These are phyloP conservation scores for button mushroom (Agaricus bisporus) DNA, from an alignment of 768 basidiomycete species.

Conservation along the genomic window DNA sequence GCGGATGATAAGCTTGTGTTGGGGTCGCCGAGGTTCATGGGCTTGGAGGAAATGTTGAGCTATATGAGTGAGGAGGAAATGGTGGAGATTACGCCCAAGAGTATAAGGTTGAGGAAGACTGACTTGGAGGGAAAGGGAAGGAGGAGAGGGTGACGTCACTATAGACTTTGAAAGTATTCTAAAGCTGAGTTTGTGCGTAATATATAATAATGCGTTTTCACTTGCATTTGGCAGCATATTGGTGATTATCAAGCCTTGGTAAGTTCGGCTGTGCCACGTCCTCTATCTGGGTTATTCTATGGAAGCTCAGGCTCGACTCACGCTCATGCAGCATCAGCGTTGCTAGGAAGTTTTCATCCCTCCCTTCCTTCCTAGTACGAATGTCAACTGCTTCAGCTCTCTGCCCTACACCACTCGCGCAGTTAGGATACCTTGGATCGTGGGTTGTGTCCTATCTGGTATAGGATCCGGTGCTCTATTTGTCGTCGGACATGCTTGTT, in stretches of 20 bases:
- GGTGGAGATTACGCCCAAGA: conserved; percentile 40
- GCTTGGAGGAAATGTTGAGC: conserved; percentile 38
- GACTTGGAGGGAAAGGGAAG: conserved; percentile 12
- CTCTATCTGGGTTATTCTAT: too few species aligned
- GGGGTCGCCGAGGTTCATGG: conserved; percentile 36
- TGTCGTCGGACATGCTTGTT: not conserved
- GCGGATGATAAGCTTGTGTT: conserved; percentile 47
- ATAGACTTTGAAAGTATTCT: too few species aligned
- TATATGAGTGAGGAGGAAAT: conserved; percentile 47
- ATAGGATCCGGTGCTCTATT: not conserved
- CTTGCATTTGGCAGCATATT: too few species aligned
- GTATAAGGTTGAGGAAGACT: conserved; percentile 35
- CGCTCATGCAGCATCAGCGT: too few species aligned
- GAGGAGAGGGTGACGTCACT: too few species aligned
- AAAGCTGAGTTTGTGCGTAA: too few species aligned
- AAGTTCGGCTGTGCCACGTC: too few species aligned
- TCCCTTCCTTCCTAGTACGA: too few species aligned
- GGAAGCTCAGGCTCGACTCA: too few species aligned
- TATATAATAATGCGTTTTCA: too few species aligned
- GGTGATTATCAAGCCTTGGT: too few species aligned
- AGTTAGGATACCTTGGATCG: conserved; percentile 3
- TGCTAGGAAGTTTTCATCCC: too few species aligned
- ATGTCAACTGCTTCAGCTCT: conserved; percentile 15
- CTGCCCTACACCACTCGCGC: not conserved
- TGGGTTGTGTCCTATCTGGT: not conserved